phyloP scores from a whole-genome alignment of 2,329 filamentous ascomycete species.

The Aspergillus aculeatinus region DNA sequence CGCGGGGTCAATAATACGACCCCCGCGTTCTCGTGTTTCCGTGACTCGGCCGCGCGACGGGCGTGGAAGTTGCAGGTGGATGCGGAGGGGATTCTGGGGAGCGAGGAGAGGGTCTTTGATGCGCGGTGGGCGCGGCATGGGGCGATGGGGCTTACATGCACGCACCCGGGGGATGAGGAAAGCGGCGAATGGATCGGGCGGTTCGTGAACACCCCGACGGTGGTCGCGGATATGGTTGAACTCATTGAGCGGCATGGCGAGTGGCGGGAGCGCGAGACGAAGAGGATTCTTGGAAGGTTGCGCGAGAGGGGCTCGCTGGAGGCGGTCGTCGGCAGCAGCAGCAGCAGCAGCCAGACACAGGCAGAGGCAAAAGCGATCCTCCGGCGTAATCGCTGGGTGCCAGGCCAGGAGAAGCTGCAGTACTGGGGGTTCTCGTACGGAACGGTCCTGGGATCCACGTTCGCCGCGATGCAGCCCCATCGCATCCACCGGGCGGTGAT shows the following conservation, averaged over 20 bases:
- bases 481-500: slow-evolving; percentile 3
- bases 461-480: slow-evolving; percentile 8
- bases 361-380: not conserved
- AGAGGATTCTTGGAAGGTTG: not conserved
- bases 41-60: not conserved
- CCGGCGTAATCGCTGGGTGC: not conserved
- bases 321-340: not conserved
- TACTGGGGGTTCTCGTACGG: slow-evolving; percentile 10
- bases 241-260: slow-evolving; percentile 8
- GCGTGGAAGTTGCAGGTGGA: not conserved
- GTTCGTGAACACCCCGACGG: slow-evolving; percentile 2
- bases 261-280: slow-evolving; percentile 7
- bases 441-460: not conserved
- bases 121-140: not conserved
- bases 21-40: slow-evolving; percentile 3
- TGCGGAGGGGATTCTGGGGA: not conserved
- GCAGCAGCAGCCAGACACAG: no score
- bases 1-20: slow-evolving; percentile 10
- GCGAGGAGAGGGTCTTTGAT: slow-evolving; percentile 1
- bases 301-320: not conserved
- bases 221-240: slow-evolving; percentile 9
- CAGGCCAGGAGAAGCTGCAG: slow-evolving; percentile 3
- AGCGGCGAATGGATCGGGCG: not conserved
- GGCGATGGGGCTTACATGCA: not conserved
- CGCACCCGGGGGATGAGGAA: not conserved